Percentiles rank a stretch among this genome's conserved stretches.
Evolutionary conservation across 1,284 basidiomycete genomes (phyloP).

Genomic region (Sporisorium iseilematis-ciliati): DNA sequence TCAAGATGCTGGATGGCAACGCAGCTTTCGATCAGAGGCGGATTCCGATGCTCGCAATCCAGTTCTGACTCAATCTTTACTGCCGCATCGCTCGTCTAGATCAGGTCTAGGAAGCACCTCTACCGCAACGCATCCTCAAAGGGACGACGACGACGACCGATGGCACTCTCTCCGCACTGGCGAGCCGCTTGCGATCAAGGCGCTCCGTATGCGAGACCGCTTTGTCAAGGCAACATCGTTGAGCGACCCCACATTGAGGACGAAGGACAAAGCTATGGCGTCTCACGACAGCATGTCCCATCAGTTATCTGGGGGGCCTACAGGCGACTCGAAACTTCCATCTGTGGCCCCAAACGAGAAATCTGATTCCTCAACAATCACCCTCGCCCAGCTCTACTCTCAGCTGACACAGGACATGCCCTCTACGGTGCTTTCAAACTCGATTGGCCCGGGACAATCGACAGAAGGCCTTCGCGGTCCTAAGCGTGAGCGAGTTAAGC

Average conservation of each 20-base stretch:
- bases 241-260: constrained; percentile 23
- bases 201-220: constrained; percentile 24
- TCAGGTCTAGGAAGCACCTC: constrained; percentile 23
- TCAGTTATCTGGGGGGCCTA: too few species aligned
- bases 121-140: neutral
- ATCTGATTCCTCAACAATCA: neutral
- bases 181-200: constrained; percentile 7
- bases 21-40: neutral
- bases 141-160: neutral
- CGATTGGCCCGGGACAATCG: neutral
- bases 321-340: neutral
- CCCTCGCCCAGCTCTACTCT: constrained; percentile 31
- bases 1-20: neutral
- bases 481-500: neutral
- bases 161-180: constrained; percentile 23
- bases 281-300: neutral
- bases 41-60: neutral
- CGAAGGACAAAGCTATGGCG: neutral
- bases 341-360: neutral
- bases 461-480: neutral
- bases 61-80: neutral
- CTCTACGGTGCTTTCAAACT: too few species aligned
- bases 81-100: neutral
- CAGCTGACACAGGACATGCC: constrained; percentile 21
- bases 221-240: constrained; percentile 36